These are phyloP conservation scores for Xylariomycetidae sp. DNA, from an alignment of 2,329 filamentous ascomycete species.

Conservation along the genomic window DNA sequence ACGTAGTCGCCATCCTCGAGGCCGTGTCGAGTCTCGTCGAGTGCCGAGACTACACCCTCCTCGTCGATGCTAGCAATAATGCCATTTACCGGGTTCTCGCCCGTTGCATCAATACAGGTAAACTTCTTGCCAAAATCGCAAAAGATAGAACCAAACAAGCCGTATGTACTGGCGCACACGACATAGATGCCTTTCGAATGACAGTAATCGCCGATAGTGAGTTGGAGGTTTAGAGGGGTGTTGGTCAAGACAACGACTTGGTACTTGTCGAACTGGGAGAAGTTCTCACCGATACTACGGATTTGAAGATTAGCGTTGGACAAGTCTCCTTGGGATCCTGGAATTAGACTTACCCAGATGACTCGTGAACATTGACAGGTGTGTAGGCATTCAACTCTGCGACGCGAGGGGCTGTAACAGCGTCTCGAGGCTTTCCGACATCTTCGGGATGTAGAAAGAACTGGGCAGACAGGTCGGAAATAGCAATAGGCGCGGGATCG, in stretches of 20 bases:
- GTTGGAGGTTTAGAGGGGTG: conserved; percentile 73
- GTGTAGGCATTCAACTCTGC: conserved; percentile 96
- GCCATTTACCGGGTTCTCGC: conserved; percentile 80
- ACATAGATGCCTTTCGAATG: conserved; percentile 91
- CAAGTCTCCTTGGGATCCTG: too few species aligned
- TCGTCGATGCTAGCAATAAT: conserved; percentile 89
- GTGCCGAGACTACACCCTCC: conserved; percentile 83
- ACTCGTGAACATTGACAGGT: conserved; percentile 73
- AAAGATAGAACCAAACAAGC: conserved; percentile 92
- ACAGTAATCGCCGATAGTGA: conserved; percentile 85
- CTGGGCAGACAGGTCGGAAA: conserved; percentile 90
- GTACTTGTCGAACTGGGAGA: conserved; percentile 81
- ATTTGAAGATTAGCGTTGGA: too few species aligned
- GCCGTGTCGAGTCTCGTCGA: conserved; percentile 93
- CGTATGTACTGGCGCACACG: conserved; percentile 82
- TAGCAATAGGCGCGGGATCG: conserved; percentile 78
- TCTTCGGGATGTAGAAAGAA: conserved; percentile 91
- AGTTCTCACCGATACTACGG: conserved; percentile 65
- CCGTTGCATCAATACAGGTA: conserved; percentile 81
- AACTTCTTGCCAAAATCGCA: conserved; percentile 97
- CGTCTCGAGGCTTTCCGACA: conserved; percentile 85
- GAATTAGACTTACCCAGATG: conserved; percentile 40
- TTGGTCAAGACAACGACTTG: conserved; percentile 90
- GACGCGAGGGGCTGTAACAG: conserved; percentile 81
- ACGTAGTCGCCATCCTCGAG: conserved; percentile 96